Conservation (phyloP, 208 protist genomes). For the Acanthamoeba culbertsoni region DNA sequence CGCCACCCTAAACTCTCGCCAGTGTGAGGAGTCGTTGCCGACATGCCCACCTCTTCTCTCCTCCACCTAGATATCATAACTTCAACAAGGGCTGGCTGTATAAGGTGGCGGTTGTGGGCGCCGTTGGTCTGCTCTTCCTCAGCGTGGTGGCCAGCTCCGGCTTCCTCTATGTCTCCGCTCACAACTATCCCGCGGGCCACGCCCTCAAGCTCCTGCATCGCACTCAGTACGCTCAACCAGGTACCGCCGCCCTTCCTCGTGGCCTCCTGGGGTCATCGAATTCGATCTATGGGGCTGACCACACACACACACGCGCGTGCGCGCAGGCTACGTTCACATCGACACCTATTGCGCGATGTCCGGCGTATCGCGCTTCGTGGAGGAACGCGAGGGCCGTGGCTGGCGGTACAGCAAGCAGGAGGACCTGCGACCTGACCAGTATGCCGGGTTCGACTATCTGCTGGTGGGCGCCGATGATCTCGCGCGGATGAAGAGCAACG, state of each 20-base stretch:
- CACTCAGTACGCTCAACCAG: background rate
- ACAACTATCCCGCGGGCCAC: constrained; percentile 78
- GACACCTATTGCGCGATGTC: constrained; percentile 72
- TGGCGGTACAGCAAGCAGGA: constrained; percentile 26
- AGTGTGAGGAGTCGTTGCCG: background rate
- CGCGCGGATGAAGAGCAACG: background rate
- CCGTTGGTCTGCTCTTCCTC: background rate
- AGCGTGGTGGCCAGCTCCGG: background rate
- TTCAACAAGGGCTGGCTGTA: background rate
- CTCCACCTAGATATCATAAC: background rate
- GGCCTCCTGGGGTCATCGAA: background rate
- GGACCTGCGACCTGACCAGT: background rate
- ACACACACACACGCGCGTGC: no score
- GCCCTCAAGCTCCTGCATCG: constrained; percentile 65
- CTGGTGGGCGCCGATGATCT: background rate
- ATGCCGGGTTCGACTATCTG: background rate
- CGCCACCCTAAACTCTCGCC: background rate
- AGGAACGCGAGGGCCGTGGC: background rate
- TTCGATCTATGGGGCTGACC: background rate
- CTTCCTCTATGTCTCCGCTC: constrained; percentile 58
- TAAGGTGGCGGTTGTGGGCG: background rate
- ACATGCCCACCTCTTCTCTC: background rate
- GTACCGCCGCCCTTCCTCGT: background rate
- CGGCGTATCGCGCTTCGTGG: constrained; percentile 74
- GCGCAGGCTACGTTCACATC: constrained; percentile 70